Evolutionary conservation across 116 monocot genomes (phyloP).

Genomic region (Cymodocea nodosa): DNA sequence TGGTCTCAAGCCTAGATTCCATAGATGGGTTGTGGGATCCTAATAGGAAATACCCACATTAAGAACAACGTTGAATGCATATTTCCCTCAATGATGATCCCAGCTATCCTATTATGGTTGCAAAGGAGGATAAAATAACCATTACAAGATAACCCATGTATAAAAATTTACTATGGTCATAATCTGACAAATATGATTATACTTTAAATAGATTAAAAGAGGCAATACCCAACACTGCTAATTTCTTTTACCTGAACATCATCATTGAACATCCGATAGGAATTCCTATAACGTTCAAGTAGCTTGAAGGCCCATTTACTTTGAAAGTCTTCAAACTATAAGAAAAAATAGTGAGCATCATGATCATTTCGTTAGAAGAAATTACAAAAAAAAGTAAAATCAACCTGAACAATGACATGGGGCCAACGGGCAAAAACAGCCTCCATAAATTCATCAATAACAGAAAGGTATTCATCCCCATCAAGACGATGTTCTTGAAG

Average conservation of each 20-base stretch:
- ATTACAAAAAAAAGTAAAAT: background rate
- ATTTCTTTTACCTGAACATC: slow-evolving; percentile 76
- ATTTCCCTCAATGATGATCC: no score
- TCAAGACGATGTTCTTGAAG: slow-evolving; percentile 85
- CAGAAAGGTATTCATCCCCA: slow-evolving; percentile 83
- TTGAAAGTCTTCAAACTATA: slow-evolving; percentile 99
- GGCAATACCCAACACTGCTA: background rate
- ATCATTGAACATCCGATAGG: slow-evolving; percentile 98
- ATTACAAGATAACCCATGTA: no score
- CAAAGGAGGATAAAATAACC: no score
- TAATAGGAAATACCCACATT: no score
- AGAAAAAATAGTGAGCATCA: slow-evolving; percentile 2
- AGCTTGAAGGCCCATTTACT: slow-evolving; percentile 99
- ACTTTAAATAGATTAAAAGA: no score
- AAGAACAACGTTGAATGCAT: no score
- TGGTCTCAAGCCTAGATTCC: no score
- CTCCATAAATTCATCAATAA: slow-evolving; percentile 99
- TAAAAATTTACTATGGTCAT: no score
- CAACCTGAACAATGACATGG: slow-evolving; percentile 94
- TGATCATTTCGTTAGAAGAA: background rate
- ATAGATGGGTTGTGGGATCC: no score
- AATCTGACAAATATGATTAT: no score
- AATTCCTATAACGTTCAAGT: slow-evolving; percentile 79
- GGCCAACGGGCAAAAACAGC: slow-evolving; percentile 99
- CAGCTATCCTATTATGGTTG: no score